A percentile compares a stretch with the other conserved stretches of the same genome.
These are phyloP conservation scores for Condylostoma magnum DNA, from an alignment of 169 alveolate species.

Conservation along the genomic window DNA sequence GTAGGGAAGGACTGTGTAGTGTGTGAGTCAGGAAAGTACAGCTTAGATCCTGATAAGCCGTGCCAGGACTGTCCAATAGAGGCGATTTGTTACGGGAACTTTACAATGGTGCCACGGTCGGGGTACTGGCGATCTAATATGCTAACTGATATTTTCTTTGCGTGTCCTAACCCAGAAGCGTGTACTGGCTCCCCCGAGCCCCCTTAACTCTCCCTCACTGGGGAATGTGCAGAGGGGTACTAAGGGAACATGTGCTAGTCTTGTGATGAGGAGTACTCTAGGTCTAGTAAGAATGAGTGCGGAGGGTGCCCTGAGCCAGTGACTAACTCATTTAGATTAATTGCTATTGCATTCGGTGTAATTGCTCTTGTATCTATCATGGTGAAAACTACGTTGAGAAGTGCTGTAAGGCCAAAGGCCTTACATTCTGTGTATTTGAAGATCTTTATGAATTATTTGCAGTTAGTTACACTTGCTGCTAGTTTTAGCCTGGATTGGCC, in stretches of 20 bases:
- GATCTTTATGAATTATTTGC: slow-evolving; percentile 19
- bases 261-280: background rate
- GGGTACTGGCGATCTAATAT: slow-evolving; percentile 21
- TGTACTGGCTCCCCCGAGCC: no score
- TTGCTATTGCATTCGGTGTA: background rate
- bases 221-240: slow-evolving; percentile 17
- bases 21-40: slow-evolving; percentile 10
- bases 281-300: background rate
- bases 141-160: background rate
- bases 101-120: background rate
- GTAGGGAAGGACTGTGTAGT: background rate
- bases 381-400: background rate
- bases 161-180: slow-evolving; percentile 16
- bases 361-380: background rate
- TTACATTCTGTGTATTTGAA: background rate
- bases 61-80: slow-evolving; percentile 9
- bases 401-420: background rate
- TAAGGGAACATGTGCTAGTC: slow-evolving; percentile 8
- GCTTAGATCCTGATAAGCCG: background rate
- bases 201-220: background rate
- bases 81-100: slow-evolving; percentile 7
- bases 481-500: slow-evolving; percentile 20
- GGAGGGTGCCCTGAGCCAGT: background rate
- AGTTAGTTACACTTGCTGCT: background rate
- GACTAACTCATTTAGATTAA: background rate